phyloP scores from a whole-genome alignment of 192 early-diverging fungal species.

The Pilobolus umbonatus region DNA sequence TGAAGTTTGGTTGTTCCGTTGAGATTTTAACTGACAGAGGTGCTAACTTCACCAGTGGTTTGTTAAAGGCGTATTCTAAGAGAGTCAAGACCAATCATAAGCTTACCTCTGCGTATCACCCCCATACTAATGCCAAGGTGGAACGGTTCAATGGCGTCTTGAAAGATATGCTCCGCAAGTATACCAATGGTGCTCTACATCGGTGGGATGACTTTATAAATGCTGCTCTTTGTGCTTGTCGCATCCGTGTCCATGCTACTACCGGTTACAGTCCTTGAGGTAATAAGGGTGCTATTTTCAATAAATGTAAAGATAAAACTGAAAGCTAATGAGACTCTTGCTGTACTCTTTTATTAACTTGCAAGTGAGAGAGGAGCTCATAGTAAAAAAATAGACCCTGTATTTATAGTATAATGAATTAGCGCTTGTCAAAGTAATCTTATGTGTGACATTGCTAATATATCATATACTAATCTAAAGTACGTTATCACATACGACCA shows the following conservation, averaged over 20 bases:
- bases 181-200: slow-evolving; percentile 2
- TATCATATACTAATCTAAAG: too few relatives aligned
- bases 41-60: slow-evolving; percentile 11
- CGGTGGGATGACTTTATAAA: slow-evolving; percentile 19
- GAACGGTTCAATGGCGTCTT: slow-evolving; percentile 18
- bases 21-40: slow-evolving; percentile 20
- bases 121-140: slow-evolving; percentile 18
- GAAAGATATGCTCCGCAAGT: slow-evolving; percentile 13
- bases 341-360: too few relatives aligned
- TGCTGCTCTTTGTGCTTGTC: slow-evolving; percentile 7
- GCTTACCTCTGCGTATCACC: slow-evolving; percentile 20
- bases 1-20: slow-evolving; percentile 19
- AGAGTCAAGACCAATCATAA: slow-evolving; percentile 3
- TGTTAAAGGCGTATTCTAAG: not conserved
- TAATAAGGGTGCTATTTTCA: too few relatives aligned
- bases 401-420: too few relatives aligned
- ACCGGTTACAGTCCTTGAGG: slow-evolving; percentile 8
- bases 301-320: too few relatives aligned
- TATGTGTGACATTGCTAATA: too few relatives aligned
- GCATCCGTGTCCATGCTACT: slow-evolving; percentile 2
- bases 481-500: too few relatives aligned
- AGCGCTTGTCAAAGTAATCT: too few relatives aligned
- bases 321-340: too few relatives aligned
- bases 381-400: too few relatives aligned
- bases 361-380: too few relatives aligned